These are phyloP conservation scores for Wallacemonas sp. DNA, from an alignment of 208 protist species.

Conservation along the genomic window DNA sequence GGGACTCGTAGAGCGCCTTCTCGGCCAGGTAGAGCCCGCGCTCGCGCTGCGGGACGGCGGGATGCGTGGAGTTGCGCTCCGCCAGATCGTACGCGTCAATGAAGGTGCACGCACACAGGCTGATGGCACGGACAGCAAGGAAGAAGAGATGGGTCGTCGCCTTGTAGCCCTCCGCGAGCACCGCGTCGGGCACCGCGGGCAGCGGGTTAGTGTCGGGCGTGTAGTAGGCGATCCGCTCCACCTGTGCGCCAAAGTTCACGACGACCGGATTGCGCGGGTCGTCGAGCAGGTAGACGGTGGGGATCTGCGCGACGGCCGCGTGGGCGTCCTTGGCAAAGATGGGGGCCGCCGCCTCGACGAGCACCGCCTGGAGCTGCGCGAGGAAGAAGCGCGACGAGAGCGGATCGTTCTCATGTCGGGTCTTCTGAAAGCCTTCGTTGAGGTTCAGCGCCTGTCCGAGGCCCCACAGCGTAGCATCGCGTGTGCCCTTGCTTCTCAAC, in stretches of 20 bases:
- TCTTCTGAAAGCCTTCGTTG: slow-evolving; percentile 83
- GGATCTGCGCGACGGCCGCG: slow-evolving; percentile 30
- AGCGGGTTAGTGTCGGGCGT: slow-evolving; percentile 54
- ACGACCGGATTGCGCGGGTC: slow-evolving; percentile 43
- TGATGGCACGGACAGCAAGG: slow-evolving; percentile 61
- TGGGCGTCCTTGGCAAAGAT: slow-evolving; percentile 39
- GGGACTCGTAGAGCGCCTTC: slow-evolving; percentile 58
- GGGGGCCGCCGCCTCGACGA: slow-evolving; percentile 71
- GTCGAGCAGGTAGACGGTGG: slow-evolving; percentile 65
- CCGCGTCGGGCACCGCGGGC: slow-evolving; percentile 29
- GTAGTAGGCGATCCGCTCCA: slow-evolving; percentile 82
- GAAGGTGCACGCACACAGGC: slow-evolving; percentile 46
- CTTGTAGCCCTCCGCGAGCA: slow-evolving; percentile 48
- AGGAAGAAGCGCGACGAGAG: slow-evolving; percentile 85
- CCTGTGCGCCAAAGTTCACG: slow-evolving; percentile 47
- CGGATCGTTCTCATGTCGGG: slow-evolving; percentile 65
- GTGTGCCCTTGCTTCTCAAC: slow-evolving; percentile 53
- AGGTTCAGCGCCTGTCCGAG: slow-evolving; percentile 67
- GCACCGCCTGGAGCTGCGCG: slow-evolving; percentile 73
- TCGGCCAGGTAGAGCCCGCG: slow-evolving; percentile 49
- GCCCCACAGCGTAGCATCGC: slow-evolving; percentile 68
- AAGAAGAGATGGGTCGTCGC: slow-evolving; percentile 83
- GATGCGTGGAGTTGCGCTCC: slow-evolving; percentile 50
- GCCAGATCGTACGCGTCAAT: slow-evolving; percentile 70
- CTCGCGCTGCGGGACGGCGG: slow-evolving; percentile 46